Percentiles rank a stretch among this genome's conserved stretches.
These are phyloP conservation scores for Porphyra umbilicalis DNA, from an alignment of 31 red algal genomes.

Conservation along the genomic window DNA sequence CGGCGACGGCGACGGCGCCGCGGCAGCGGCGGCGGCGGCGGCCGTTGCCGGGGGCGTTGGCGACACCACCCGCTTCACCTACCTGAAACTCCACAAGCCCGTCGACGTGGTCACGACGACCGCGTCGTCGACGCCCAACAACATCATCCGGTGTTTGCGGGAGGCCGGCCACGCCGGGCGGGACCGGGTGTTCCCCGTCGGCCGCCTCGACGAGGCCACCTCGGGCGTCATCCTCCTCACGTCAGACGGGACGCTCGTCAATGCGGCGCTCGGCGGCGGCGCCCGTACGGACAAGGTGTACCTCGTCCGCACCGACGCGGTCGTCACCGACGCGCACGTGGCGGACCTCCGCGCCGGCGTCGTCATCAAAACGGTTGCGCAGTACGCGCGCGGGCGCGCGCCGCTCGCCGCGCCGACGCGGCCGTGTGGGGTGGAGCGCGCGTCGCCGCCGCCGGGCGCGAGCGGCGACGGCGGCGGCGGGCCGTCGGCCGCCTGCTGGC, in stretches of 20 bases:
- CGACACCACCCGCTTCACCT: slow-evolving; percentile 23
- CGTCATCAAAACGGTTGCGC: slow-evolving; percentile 36
- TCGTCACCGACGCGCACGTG: slow-evolving; percentile 38
- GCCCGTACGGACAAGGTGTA: slow-evolving; percentile 38
- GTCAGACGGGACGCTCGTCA: slow-evolving; percentile 59
- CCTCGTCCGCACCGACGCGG: slow-evolving; percentile 34
- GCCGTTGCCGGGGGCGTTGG: background rate
- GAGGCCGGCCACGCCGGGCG: background rate
- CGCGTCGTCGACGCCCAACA: slow-evolving; percentile 19
- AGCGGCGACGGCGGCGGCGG: background rate
- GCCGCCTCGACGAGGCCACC: slow-evolving; percentile 61
- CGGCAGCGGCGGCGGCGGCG: background rate
- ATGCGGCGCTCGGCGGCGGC: slow-evolving; percentile 43
- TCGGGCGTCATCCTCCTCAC: slow-evolving; percentile 69
- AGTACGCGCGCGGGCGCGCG: slow-evolving; percentile 13
- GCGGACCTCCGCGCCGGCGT: slow-evolving; percentile 40
- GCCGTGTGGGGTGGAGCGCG: slow-evolving; percentile 29
- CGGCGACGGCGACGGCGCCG: background rate
- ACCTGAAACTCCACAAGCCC: slow-evolving; percentile 69
- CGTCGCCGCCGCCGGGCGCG: background rate
- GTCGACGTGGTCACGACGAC: slow-evolving; percentile 43
- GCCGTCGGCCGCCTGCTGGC: background rate
- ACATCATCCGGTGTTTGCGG: slow-evolving; percentile 28
- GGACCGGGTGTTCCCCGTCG: slow-evolving; percentile 64
- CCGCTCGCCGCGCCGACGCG: slow-evolving; percentile 25